Conservation (phyloP, 805 yeast genomes). For the Nakazawaea anatomiae region DNA sequence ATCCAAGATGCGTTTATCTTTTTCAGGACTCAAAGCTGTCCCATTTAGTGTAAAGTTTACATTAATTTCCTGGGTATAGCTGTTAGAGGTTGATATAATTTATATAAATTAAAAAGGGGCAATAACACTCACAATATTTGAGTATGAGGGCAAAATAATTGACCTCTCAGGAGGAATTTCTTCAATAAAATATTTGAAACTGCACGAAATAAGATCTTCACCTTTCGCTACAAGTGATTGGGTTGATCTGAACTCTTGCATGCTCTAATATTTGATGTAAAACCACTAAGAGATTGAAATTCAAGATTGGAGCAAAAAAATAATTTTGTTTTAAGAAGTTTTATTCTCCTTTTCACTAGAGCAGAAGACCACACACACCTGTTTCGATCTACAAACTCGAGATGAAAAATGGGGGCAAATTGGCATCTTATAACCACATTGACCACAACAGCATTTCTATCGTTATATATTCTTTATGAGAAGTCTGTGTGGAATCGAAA, state of each 20-base stretch:
- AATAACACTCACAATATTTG: neutral
- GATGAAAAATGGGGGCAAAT: neutral
- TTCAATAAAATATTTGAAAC: neutral
- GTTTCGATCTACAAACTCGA: too few relatives aligned
- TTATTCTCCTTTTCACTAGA: too few relatives aligned
- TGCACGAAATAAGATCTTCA: neutral
- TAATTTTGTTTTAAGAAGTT: neutral
- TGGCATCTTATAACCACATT: neutral
- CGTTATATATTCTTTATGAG: conserved; percentile 1
- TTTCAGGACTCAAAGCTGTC: neutral
- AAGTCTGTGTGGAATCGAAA: neutral
- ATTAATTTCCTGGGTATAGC: neutral
- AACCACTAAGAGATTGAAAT: neutral
- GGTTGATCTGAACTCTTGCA: neutral
- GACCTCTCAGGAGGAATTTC: neutral
- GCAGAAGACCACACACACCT: too few relatives aligned
- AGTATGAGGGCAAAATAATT: neutral
- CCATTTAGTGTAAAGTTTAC: neutral
- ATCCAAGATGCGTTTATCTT: neutral
- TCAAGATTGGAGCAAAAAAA: neutral
- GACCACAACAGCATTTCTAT: neutral
- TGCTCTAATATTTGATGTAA: neutral
- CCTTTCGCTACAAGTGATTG: neutral
- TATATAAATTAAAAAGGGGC: neutral
- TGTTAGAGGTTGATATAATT: neutral